Evolutionary conservation across 2,329 filamentous ascomycete genomes (phyloP).

Genomic region (Zasmidium angulare): DNA sequence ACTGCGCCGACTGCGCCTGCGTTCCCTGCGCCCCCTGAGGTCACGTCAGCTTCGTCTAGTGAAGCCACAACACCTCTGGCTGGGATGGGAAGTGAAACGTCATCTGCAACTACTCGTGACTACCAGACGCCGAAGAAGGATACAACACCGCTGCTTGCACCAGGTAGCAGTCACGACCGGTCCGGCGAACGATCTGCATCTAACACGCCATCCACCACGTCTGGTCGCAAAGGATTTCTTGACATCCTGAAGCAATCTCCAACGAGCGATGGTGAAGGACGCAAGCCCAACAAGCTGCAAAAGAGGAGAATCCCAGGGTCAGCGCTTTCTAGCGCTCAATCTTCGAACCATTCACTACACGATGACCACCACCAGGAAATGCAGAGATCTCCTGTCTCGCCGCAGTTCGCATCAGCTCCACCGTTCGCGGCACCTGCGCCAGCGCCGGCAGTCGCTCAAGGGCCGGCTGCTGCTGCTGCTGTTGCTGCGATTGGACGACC

Average conservation of each 20-base stretch:
- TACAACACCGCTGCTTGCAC: slow-evolving; percentile 39
- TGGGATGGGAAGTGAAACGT: slow-evolving; percentile 29
- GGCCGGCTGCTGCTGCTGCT: not conserved
- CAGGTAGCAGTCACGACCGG: slow-evolving; percentile 23
- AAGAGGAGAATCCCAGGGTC: slow-evolving; percentile 82
- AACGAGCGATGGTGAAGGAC: slow-evolving; percentile 49
- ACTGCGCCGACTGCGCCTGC: slow-evolving; percentile 31
- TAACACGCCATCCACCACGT: slow-evolving; percentile 28
- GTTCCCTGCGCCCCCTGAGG: slow-evolving; percentile 35
- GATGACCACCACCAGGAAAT: slow-evolving; percentile 33
- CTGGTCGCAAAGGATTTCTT: slow-evolving; percentile 48
- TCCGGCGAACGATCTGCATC: slow-evolving; percentile 29
- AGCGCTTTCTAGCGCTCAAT: slow-evolving; percentile 82
- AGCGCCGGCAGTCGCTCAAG: not conserved
- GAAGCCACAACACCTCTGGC: slow-evolving; percentile 38
- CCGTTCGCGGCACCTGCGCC: not conserved
- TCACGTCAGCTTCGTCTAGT: slow-evolving; percentile 42
- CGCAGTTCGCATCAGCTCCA: slow-evolving; percentile 8
- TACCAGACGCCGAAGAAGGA: slow-evolving; percentile 34
- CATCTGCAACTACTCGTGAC: slow-evolving; percentile 30
- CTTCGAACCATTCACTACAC: slow-evolving; percentile 70
- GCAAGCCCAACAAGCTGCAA: slow-evolving; percentile 84
- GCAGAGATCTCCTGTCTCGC: slow-evolving; percentile 30
- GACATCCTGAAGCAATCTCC: slow-evolving; percentile 71
- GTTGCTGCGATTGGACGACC: not conserved